Conservation (phyloP, 2,329 filamentous ascomycete genomes). For the Magnaporthiopsis poae region DNA sequence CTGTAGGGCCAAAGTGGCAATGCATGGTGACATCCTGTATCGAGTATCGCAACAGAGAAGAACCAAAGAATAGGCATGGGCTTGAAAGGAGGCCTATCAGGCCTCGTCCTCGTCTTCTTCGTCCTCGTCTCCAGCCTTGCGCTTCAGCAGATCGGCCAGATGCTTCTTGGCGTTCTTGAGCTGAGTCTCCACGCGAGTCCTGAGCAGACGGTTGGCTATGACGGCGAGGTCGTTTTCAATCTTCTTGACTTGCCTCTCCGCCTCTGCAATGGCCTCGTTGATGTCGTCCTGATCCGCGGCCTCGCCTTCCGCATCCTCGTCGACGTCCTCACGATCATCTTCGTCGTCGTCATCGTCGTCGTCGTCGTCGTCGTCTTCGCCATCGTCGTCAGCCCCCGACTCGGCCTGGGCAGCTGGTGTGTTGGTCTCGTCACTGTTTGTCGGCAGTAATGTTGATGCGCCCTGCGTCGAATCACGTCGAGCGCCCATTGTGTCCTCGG, state of each 20-base stretch:
- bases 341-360: conserved; percentile 41
- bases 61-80: neutral
- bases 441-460: conserved; percentile 26
- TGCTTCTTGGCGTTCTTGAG: conserved; percentile 3
- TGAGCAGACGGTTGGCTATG: neutral
- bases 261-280: conserved; percentile 39
- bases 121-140: conserved; percentile 36
- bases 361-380: conserved; percentile 34
- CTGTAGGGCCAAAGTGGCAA: neutral
- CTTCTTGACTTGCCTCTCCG: conserved; percentile 18
- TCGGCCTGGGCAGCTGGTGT: conserved; percentile 34
- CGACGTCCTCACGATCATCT: conserved; percentile 43
- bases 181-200: neutral
- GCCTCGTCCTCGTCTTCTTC: neutral
- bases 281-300: conserved; percentile 44
- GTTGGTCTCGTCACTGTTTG: conserved; percentile 29
- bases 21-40: neutral
- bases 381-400: conserved; percentile 28
- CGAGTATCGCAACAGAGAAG: neutral
- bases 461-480: conserved; percentile 26
- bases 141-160: conserved; percentile 4
- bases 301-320: conserved; percentile 42
- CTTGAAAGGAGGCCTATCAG: neutral
- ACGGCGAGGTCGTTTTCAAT: conserved; percentile 25
- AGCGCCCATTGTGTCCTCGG: conserved; percentile 32